Evolutionary conservation across 345 rosid genomes (phyloP).

Genomic region (Viola odorata): DNA sequence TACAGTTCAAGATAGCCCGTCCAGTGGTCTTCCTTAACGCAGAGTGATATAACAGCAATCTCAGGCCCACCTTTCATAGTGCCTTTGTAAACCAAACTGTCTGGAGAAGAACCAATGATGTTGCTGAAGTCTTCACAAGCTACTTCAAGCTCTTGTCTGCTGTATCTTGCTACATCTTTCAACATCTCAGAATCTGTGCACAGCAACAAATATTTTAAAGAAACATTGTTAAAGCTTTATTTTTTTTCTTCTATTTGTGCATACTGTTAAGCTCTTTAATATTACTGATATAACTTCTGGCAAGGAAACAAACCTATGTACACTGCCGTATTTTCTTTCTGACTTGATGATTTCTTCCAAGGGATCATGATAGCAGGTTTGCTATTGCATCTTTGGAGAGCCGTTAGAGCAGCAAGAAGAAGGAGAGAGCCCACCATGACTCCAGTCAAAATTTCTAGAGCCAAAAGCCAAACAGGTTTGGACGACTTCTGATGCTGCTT

Average conservation of each 20-base stretch:
- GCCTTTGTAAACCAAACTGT: conserved; percentile 91
- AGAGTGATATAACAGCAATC: conserved; percentile 88
- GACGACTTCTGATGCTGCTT: conserved; percentile 46
- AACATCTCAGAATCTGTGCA: conserved; percentile 78
- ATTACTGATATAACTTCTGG: background rate
- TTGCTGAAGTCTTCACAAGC: conserved; percentile 99
- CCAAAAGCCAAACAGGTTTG: conserved; percentile 78
- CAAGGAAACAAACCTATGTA: conserved; percentile 57
- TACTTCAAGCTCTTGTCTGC: conserved; percentile 93
- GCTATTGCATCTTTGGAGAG: conserved; percentile 63
- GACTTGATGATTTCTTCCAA: conserved; percentile 86
- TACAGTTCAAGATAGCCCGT: conserved; percentile 90
- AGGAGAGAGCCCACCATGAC: conserved; percentile 50
- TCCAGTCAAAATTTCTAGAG: conserved; percentile 78
- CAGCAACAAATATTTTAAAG: background rate
- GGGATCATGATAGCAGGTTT: conserved; percentile 83
- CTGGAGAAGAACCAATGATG: conserved; percentile 89
- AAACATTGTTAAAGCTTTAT: background rate
- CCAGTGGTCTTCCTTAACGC: conserved; percentile 89
- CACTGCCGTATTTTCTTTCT: conserved; percentile 71
- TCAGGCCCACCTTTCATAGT: conserved; percentile 84
- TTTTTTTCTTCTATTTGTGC: conserved; percentile 12
- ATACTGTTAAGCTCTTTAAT: conserved; percentile 24
- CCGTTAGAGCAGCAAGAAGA: conserved; percentile 55
- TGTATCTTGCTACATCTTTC: conserved; percentile 70